A percentile compares a stretch with the other conserved stretches of the same genome.
phyloP scores from a whole-genome alignment of 768 basidiomycete genomes.

The Tricholoma terreum region DNA sequence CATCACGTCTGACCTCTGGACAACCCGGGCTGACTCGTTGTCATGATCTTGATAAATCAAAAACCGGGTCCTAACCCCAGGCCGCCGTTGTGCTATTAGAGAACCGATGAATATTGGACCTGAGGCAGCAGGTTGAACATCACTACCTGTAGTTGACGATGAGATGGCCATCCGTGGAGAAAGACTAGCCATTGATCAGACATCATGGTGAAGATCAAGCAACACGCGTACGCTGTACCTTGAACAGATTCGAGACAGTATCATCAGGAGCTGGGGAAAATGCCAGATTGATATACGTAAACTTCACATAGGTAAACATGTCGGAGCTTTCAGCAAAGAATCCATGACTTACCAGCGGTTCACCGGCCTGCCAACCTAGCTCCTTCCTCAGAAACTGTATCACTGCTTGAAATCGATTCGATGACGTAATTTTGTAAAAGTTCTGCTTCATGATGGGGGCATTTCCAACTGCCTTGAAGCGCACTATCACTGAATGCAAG shows the following conservation, averaged over 20 bases:
- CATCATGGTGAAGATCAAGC: neutral
- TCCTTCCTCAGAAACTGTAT: constrained; percentile 89
- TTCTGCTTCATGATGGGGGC: constrained; percentile 99
- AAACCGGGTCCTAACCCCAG: constrained; percentile 33
- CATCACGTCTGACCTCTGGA: neutral
- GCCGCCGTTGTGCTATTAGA: constrained; percentile 40
- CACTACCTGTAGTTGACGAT: constrained; percentile 90
- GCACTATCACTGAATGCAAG: constrained; percentile 72
- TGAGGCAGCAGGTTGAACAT: neutral
- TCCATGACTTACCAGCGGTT: constrained; percentile 63
- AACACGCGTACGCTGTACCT: constrained; percentile 35
- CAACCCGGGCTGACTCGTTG: neutral
- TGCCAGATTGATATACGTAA: constrained; percentile 64
- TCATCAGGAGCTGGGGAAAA: constrained; percentile 85
- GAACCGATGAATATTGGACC: neutral
- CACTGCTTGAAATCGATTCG: constrained; percentile 91
- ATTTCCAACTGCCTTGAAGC: constrained; percentile 95
- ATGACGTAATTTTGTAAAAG: constrained; percentile 94
- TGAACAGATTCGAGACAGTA: constrained; percentile 74
- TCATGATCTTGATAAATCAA: neutral
- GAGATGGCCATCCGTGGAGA: constrained; percentile 82
- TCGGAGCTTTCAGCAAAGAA: neutral
- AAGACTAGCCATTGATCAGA: constrained; percentile 49
- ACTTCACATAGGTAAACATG: constrained; percentile 34
- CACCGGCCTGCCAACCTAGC: constrained; percentile 79